Base-by-base conservation (phyloP, 1,139 yeast genomes). In the Lodderomyces theae region DNA sequence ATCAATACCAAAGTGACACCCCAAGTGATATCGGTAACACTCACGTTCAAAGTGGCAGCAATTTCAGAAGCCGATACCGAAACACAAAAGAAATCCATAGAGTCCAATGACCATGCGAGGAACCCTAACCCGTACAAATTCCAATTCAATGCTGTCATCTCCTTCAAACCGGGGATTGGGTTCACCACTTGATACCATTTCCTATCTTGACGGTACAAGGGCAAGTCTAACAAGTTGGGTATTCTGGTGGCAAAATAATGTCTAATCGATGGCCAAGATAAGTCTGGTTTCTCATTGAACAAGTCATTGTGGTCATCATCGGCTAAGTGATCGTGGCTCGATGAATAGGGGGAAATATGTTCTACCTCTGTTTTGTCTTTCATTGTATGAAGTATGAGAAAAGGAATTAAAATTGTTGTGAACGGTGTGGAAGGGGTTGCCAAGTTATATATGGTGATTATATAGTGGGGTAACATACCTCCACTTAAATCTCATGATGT, bases 71-170 rank as follows among this genome's bases (percentile, higher is more conserved):
- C 82, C 46, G 82, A 75, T 34, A 82, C 69, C 5, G 86, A 77
- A n/a, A 83, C 85, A 23, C 83, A 71, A 58, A 85, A 86, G 60
- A 82, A 86, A 61, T 85, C 94, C 59, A 84, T 72, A 2, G 94
- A 85, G 58, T 85, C 94, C 76, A 86, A 74, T 3, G 88, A 73
- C 94, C 94, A 86, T 22, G 86, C 87, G 45, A 71, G 56, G 52
- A 81, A 80, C 3, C 88, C 89, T 35, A 81, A 68, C 21, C 68
- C 44, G 54, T 83, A 81, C 57, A 81, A 78, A 41, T 76, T 66
- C 87, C 89, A 67, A 40, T 61, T 65, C 54, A 55, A 42, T 45
- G 52, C 47, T 5, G 53, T 53, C 51, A 67, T 54, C 6, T 38
- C 60, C 26, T 42, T 52, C 25, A 67, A 56, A n/a, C 63, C 63